Base-by-base conservation (phyloP, 176 grass and related monocot species). In the Saccharum spontaneum region DNA sequence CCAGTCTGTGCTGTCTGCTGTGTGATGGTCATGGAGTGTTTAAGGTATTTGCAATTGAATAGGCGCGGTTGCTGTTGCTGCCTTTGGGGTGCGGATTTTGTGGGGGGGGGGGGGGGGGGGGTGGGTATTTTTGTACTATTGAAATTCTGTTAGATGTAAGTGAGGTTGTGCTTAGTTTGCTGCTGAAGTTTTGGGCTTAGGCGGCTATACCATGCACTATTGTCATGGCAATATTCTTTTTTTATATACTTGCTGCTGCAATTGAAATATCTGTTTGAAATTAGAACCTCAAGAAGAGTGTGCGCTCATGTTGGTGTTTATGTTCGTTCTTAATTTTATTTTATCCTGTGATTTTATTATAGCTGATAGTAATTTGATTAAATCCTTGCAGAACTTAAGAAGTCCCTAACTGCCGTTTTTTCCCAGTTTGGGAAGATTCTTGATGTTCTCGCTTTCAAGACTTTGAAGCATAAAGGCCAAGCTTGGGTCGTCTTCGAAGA, bases 371-470 rank as follows among this genome's bases (percentile, higher is more conserved):
- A 74, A 36, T 62, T 78, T 44, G 3, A 52, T 84, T 15, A 54
- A 76, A 36, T 81, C 88, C 57, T 84, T 77, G 30, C 90, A 99
- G 97, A 94, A 71, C 91, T 99, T 76, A 99, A 99, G 88, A 96
- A 99, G 86, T 94, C 97, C 64, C 90, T 99, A 9, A 62, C 79
- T 14, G 97, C 97, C 0, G 91, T 99, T 23, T 99, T 99, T 80
- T 92, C 91, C 84, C 97, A 99, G 86, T 99, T 99, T 82, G 97
- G 97, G 70, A 99, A 99, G 82, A 99, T 96, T 81, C 60, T 96
- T 46, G 97, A 96, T 8, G 88, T 99, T 14, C 94, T 99, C 86
- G 97, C 97, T 79, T 99, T 96, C 80, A 99, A 99, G 89, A 94
- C 94, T 28, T 68, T 96, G 74, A 99, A 96, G 89, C 97, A 99